These are phyloP conservation scores for Hygrophoropsis aurantiaca DNA, from an alignment of 768 basidiomycete species.

Conservation along the genomic window DNA sequence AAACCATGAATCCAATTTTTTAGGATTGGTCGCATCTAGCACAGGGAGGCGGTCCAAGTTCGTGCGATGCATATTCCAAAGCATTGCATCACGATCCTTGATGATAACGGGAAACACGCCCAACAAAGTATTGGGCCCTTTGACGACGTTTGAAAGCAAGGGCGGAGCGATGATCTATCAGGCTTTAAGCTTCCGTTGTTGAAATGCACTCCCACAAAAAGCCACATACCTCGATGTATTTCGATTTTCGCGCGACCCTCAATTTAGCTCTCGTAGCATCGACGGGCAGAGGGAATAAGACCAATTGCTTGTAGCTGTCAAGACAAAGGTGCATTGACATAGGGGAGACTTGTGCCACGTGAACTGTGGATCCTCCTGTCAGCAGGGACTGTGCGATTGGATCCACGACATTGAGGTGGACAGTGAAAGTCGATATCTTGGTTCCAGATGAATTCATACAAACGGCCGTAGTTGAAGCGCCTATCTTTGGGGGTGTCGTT, in stretches of 20 bases:
- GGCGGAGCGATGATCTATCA: slow-evolving; percentile 26
- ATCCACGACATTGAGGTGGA: slow-evolving; percentile 21
- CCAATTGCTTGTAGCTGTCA: slow-evolving; percentile 16
- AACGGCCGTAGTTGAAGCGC: not conserved
- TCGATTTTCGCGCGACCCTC: slow-evolving; percentile 55
- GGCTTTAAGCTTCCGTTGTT: not conserved
- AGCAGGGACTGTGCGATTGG: slow-evolving; percentile 16
- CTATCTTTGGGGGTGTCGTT: not conserved
- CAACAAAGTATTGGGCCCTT: slow-evolving; percentile 17
- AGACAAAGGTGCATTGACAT: slow-evolving; percentile 9
- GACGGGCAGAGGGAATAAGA: slow-evolving; percentile 47
- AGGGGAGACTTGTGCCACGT: slow-evolving; percentile 8
- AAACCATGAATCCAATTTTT: slow-evolving; percentile 28
- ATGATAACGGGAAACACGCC: slow-evolving; percentile 28
- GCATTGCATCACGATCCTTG: slow-evolving; percentile 7
- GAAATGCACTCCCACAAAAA: not conserved
- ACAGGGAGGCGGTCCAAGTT: slow-evolving; percentile 34
- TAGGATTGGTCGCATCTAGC: slow-evolving; percentile 19
- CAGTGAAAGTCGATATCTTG: slow-evolving; percentile 17
- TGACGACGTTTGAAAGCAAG: slow-evolving; percentile 11
- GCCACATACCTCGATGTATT: slow-evolving; percentile 40
- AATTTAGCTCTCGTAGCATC: slow-evolving; percentile 34
- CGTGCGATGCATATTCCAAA: slow-evolving; percentile 41
- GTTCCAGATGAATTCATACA: slow-evolving; percentile 14
- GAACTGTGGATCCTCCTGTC: slow-evolving; percentile 15